Percentiles rank a stretch among this genome's conserved stretches.
Evolutionary conservation across 1,284 basidiomycete species (phyloP).

Genomic region (Boletellus sp.): DNA sequence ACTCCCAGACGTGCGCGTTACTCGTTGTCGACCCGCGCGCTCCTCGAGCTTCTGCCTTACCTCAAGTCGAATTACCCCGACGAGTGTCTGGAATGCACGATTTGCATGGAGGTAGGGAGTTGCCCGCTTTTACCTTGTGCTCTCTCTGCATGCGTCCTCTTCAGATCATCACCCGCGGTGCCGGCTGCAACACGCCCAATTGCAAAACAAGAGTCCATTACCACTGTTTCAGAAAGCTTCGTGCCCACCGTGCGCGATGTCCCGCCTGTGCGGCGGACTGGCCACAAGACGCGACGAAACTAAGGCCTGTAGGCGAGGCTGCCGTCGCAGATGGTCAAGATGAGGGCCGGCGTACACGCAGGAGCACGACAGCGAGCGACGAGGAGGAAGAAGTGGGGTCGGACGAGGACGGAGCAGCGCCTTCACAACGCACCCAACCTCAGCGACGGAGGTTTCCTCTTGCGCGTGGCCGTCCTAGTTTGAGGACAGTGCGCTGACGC

Average conservation of each 20-base stretch:
- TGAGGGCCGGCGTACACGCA: slow-evolving; percentile 43
- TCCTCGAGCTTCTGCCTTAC: slow-evolving; percentile 74
- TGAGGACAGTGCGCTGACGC: slow-evolving; percentile 17
- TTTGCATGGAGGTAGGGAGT: slow-evolving; percentile 63
- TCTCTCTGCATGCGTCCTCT: slow-evolving; percentile 35
- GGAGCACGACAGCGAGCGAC: slow-evolving; percentile 36
- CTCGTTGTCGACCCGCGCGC: slow-evolving; percentile 69
- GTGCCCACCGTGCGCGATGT: slow-evolving; percentile 46
- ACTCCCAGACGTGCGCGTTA: slow-evolving; percentile 61
- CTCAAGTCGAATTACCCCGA: slow-evolving; percentile 72
- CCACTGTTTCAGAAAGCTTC: slow-evolving; percentile 54
- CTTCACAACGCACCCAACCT: slow-evolving; percentile 26
- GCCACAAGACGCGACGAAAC: slow-evolving; percentile 45
- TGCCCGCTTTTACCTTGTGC: slow-evolving; percentile 14
- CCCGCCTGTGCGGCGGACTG: slow-evolving; percentile 58
- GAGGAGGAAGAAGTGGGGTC: slow-evolving; percentile 40
- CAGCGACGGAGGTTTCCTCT: slow-evolving; percentile 28
- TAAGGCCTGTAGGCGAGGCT: slow-evolving; percentile 59
- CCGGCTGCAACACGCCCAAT: slow-evolving; percentile 57
- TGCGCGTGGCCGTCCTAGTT: slow-evolving; percentile 25
- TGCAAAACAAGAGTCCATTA: slow-evolving; percentile 67
- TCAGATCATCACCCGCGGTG: slow-evolving; percentile 65
- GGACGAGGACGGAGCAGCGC: slow-evolving; percentile 34
- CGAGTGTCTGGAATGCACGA: slow-evolving; percentile 67
- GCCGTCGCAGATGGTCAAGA: slow-evolving; percentile 60